Evolutionary conservation across 106 monocot genomes (phyloP), one percentile per base, ranked within the genome.

Genomic region (Cymbidium sinense): DNA sequence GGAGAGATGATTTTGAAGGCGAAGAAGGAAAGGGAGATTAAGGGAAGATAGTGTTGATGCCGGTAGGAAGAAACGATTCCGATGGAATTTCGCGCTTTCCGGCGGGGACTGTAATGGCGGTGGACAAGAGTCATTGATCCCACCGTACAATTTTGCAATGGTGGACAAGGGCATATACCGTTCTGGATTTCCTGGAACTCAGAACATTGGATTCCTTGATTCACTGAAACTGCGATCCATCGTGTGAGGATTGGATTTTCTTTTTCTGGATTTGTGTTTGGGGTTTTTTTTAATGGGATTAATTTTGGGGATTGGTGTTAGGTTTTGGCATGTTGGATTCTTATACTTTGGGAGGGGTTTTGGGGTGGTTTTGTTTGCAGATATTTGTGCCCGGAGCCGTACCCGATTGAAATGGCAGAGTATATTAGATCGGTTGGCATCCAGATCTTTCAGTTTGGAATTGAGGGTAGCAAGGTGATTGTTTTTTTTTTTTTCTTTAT

Each of bases 151-250:
- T 70, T 96, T 91, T 76, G 88, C 76, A 39, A n/a, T n/a, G n/a
- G n/a, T n/a, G n/a, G n/a, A n/a, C n/a, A n/a, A n/a, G 19, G 93
- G 95, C n/a, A 83, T 95, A 70, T 95, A 87, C 85, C 79, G 95
- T 18, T 95, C 93, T 30, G 93, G 85, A 0, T 84, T 89, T 44
- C 95, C 95, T 9, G 70, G 43, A 1, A 52, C 76, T 21, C 77
- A 77, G 70, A 96, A 91, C 73, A 89, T 96, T 67, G 82, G 70
- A 6, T 96, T 93, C 55, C 82, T 96, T 52, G 78, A 87, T 23
- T 55, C 84, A 3, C 77, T 96, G 21, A 82, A 82, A 9, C 86
- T 96, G 55, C 82, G 86, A 41, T 86, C 84, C 23, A 81, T 93
- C 50, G 78, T 93, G 88, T 93, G 78, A 86, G 91, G 36, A 50